Base-by-base conservation (phyloP, 495 filamentous ascomycete genomes). In the Xylaria longipes region DNA sequence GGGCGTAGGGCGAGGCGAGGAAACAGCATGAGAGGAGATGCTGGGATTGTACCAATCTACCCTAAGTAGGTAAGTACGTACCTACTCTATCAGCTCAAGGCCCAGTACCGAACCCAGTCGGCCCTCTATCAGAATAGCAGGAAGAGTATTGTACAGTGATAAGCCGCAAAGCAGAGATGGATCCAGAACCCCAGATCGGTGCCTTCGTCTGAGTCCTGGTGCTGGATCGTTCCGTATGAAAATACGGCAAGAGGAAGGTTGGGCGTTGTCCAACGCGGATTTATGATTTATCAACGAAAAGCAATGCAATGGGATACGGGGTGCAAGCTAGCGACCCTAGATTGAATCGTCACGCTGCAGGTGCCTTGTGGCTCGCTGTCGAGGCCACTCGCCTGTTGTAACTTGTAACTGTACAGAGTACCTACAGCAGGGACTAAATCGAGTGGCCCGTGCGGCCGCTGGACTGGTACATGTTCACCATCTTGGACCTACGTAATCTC, bases 271-370 rank as follows among this genome's bases (percentile, higher is more conserved):
- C 17, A 37, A 37, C 20, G 57, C 57, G 57, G 57, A 37, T 37
- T 60, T 37, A 37, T 22, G 25, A 60, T 56, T 60, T 69, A 69
- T 69, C 67, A 60, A 61, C 2, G 48, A 31, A 54, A 41, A 52
- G 63, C 14, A 20, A 67, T 56, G 48, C 33, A 33, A 50, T 50
- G 7, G 31, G 41, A 14, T 62, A n/a, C 7, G 46, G 17, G 5
- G 50, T 14, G 50, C 50, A 54, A 15, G 50, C 22, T n/a, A n/a
- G 15, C 15, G 31, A 60, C 57, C 57, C 57, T 60, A 60, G 68
- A 58, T 70, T 45, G 68, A 70, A 70, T 70, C 68, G 68, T 70
- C 68, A 70, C 58, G 50, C 68, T 70, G 68, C 68, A 70, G 68
- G 33, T 70, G 68, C 68, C 68, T 50, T 54, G 35, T 54, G 39